Conservation (phyloP, 768 basidiomycete genomes). For the Calvatia gigantea region DNA sequence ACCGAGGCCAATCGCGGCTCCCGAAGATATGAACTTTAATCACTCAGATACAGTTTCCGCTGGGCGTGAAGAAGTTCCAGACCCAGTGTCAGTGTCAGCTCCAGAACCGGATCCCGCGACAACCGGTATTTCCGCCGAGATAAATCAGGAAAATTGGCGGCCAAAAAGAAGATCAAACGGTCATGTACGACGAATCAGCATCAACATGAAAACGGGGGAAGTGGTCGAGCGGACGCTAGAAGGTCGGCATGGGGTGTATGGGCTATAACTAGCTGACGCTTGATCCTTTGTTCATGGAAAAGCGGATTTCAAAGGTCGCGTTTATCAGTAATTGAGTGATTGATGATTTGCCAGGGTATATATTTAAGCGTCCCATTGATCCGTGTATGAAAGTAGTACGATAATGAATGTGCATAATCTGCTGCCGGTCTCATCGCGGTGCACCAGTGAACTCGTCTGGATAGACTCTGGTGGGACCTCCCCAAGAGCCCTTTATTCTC, state of each 20-base stretch:
- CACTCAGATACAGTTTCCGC: neutral
- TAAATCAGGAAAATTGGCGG: neutral
- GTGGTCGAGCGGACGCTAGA: constrained; percentile 8
- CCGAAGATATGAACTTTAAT: neutral
- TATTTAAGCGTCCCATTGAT: neutral
- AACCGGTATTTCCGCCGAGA: neutral
- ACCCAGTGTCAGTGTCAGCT: neutral
- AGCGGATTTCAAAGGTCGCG: neutral
- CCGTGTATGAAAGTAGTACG: neutral
- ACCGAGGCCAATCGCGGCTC: neutral
- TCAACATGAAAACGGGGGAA: constrained; percentile 11
- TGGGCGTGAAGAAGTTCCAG: neutral
- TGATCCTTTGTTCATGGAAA: constrained; percentile 4
- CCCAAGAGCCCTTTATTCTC: neutral
- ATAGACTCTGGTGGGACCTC: neutral
- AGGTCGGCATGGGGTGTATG: constrained; percentile 11
- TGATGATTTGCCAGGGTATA: neutral
- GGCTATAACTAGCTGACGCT: constrained; percentile 1
- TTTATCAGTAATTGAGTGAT: neutral
- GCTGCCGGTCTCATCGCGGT: neutral
- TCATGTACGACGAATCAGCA: constrained; percentile 12
- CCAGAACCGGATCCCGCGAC: neutral
- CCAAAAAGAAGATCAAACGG: constrained; percentile 6
- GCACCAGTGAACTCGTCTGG: neutral
- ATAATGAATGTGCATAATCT: neutral